Evolutionary conservation across 2,329 filamentous ascomycete genomes (phyloP).

Genomic region (Phialophora expanda): DNA sequence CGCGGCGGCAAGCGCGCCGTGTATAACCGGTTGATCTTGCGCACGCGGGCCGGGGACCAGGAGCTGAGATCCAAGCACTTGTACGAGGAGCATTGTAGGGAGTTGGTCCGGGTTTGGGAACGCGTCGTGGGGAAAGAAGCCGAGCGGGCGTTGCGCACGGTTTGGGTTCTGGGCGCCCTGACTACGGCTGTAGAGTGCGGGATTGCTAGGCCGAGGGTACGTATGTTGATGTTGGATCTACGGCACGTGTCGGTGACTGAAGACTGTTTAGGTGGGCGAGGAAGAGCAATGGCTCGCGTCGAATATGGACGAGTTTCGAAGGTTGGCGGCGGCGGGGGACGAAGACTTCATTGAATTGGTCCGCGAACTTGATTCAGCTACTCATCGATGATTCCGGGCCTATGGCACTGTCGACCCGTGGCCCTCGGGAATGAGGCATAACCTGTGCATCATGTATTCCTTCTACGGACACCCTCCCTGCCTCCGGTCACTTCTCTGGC

Average conservation of each 20-base stretch:
- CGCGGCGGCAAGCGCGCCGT: constrained; percentile 23
- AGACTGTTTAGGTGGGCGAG: constrained; percentile 26
- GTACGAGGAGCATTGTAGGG: constrained; percentile 32
- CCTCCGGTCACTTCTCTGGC: neutral
- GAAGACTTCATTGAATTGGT: constrained; percentile 29
- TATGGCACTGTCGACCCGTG: constrained; percentile 11
- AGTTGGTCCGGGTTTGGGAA: constrained; percentile 26
- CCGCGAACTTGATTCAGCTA: constrained; percentile 23
- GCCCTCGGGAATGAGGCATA: neutral
- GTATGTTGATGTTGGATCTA: constrained; percentile 2
- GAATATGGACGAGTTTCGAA: constrained; percentile 27
- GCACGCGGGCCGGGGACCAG: constrained; percentile 14
- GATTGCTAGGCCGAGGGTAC: constrained; percentile 30
- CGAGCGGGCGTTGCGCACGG: constrained; percentile 23
- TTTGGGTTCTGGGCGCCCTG: constrained; percentile 30
- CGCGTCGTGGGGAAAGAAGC: constrained; percentile 19
- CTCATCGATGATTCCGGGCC: neutral
- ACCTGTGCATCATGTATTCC: constrained; percentile 5
- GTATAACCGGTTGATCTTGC: constrained; percentile 30
- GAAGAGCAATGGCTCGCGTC: constrained; percentile 27
- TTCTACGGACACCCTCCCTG: neutral
- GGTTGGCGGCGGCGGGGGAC: constrained; percentile 26
- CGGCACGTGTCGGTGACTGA: neutral
- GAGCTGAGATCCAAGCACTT: constrained; percentile 28
- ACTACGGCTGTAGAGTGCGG: constrained; percentile 33